Base-by-base conservation (phyloP, 225 moss, liverwort and hornwort genomes). In the Polytrichum commune region DNA sequence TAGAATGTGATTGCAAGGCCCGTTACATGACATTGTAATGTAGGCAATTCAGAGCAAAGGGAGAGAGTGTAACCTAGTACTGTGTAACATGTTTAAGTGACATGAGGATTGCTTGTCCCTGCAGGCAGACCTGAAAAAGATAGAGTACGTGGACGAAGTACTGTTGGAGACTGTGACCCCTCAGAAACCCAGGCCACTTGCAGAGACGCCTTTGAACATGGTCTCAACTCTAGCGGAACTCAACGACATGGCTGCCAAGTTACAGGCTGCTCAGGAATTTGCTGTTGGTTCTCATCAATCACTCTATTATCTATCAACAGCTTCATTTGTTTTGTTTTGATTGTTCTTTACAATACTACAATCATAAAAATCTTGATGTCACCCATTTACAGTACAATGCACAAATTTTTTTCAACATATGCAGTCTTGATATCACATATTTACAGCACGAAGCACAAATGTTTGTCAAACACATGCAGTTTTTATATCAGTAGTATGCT, bases 181-280 rank as follows among this genome's bases (percentile, higher is more conserved):
- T 24, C 85, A 76, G 76, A 74, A 89, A 62, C 89, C 89, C 26
- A 69, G 78, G 64, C 74, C 87, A 7, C 84, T 93, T 16, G 80
- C 78, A 55, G 88, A 83, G 64, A 93, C 98, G 27, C 89, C 93
- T 28, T 80, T 95, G 77, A 87, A 83, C 27, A 68, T 91, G 66
- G 90, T 99, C 27, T 85, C 84, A 29, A 91, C 91, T 5, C 32
- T 86, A 56, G 66, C 67, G 56, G 85, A 79, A 55, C 87, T 99
- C 19, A 79, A 81, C 32, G 76, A 76, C 63, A 88, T 99, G 95
- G 90, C 86, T 77, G 75, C 73, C 61, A 99, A 95, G 83, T 91
- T 95, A 76, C 84, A 75, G 60, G 29, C 65, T 64, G 95, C 91
- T 63, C 85, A 83, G 76, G 98, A 95, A 85, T 82, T 99, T 77